These are phyloP conservation scores for Silene latifolia DNA, from an alignment of 148 eudicot genomes.

Conservation along the genomic window DNA sequence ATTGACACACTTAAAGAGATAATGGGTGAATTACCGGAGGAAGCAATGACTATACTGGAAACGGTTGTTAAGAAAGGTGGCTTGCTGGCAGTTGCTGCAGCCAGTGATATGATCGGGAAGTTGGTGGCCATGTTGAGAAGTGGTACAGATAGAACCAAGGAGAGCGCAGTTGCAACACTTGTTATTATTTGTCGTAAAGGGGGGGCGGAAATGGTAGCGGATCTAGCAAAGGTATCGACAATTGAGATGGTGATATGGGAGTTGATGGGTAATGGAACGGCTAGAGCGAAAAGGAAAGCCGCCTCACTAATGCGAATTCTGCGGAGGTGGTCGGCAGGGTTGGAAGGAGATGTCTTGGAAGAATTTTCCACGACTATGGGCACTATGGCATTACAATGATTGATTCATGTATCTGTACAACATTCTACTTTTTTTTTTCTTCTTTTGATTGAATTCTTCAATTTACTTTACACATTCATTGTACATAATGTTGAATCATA, in stretches of 20 bases:
- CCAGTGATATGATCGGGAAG: slow-evolving; percentile 39
- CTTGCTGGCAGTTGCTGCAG: slow-evolving; percentile 50
- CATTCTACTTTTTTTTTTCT: slow-evolving; percentile 1
- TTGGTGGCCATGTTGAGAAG: slow-evolving; percentile 46
- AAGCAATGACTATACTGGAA: slow-evolving; percentile 57
- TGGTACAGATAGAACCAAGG: slow-evolving; percentile 65
- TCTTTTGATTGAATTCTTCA: slow-evolving; percentile 12
- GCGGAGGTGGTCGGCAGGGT: slow-evolving; percentile 82
- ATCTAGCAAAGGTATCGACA: slow-evolving; percentile 52
- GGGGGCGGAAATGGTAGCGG: slow-evolving; percentile 68
- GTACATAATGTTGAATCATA: slow-evolving; percentile 20
- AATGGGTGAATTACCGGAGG: slow-evolving; percentile 57
- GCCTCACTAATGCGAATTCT: slow-evolving; percentile 72
- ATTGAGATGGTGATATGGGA: slow-evolving; percentile 85
- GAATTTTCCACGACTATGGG: slow-evolving; percentile 30
- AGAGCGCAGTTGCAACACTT: slow-evolving; percentile 69
- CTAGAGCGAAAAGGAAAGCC: slow-evolving; percentile 70
- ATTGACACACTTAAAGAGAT: slow-evolving; percentile 46
- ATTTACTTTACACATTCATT: slow-evolving; percentile 1
- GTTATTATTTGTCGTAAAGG: slow-evolving; percentile 78
- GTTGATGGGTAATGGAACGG: slow-evolving; percentile 67
- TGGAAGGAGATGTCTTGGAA: slow-evolving; percentile 40
- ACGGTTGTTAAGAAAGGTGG: slow-evolving; percentile 81
- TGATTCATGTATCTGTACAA: slow-evolving; percentile 27
- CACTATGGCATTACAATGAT: slow-evolving; percentile 28